Conservation (phyloP, 2,329 filamentous ascomycete genomes). For the Alternaria triticimaculans region DNA sequence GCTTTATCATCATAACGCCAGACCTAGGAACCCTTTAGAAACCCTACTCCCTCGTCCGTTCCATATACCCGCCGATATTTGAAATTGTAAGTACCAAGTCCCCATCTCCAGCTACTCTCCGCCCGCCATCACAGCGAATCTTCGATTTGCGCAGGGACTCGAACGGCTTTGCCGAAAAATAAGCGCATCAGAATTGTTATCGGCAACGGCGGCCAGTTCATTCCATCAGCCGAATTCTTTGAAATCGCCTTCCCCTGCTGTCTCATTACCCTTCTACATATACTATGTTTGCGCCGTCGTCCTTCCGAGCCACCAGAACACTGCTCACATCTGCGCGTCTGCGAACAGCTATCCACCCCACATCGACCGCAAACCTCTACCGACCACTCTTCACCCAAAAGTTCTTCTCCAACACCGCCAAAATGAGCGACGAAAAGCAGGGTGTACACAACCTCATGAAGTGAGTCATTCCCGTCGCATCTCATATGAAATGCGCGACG, state of each 20-base stretch:
- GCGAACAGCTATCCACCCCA: constrained; percentile 41
- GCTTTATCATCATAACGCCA: constrained; percentile 34
- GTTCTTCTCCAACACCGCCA: constrained; percentile 52
- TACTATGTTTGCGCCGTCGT: constrained; percentile 50
- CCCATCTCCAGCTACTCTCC: constrained; percentile 2
- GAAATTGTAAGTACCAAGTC: constrained; percentile 34
- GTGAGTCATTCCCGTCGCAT: constrained; percentile 43
- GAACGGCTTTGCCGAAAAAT: constrained; percentile 40
- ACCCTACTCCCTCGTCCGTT: constrained; percentile 15
- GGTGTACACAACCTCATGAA: constrained; percentile 59
- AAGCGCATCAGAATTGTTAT: constrained; percentile 39
- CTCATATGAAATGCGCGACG: constrained; percentile 12
- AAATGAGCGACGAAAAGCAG: constrained; percentile 50
- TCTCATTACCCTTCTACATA: constrained; percentile 37
- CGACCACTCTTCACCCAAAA: constrained; percentile 41
- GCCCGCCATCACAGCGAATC: constrained; percentile 8
- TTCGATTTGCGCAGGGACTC: constrained; percentile 33
- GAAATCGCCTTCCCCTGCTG: constrained; percentile 37
- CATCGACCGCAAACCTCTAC: constrained; percentile 40
- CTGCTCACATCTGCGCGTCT: constrained; percentile 52
- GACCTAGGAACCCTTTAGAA: constrained; percentile 7
- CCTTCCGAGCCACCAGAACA: constrained; percentile 48
- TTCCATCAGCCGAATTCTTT: constrained; percentile 45
- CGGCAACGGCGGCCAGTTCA: constrained; percentile 38
- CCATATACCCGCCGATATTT: constrained; percentile 21